Evolutionary conservation across 169 alveolate genomes (phyloP).

Genomic region (Plasmodium gallinaceum): DNA sequence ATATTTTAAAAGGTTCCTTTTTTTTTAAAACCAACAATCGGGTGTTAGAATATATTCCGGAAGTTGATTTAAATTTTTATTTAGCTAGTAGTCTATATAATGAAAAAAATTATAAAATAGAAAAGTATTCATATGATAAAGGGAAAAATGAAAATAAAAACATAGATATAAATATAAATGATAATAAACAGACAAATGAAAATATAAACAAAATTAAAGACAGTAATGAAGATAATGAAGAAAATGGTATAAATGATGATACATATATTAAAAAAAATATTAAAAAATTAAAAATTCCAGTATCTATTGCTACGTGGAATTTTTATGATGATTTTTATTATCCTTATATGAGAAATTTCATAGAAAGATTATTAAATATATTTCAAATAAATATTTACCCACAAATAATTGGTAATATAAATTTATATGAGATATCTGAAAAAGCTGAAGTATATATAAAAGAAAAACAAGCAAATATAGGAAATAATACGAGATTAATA

Average conservation of each 20-base stretch:
- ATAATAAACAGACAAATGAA: too few relatives aligned
- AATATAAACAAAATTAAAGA: neutral
- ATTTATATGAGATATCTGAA: conserved; percentile 65
- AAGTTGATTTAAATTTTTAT: conserved; percentile 63
- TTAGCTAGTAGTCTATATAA: conserved; percentile 73
- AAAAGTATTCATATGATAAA: neutral
- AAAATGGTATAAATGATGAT: neutral
- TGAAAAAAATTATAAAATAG: conserved; percentile 46
- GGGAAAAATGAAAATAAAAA: neutral
- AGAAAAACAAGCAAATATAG: neutral
- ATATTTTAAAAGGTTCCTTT: conserved; percentile 22
- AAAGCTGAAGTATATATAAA: conserved; percentile 16
- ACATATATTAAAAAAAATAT: neutral
- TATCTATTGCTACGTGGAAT: conserved; percentile 53
- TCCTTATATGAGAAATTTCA: conserved; percentile 61
- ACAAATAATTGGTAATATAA: conserved; percentile 29
- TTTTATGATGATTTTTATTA: conserved; percentile 61
- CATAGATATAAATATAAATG: neutral
- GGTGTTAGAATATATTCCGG: conserved; percentile 45
- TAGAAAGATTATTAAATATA: conserved; percentile 35
- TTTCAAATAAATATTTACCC: conserved; percentile 60
- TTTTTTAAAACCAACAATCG: conserved; percentile 6
- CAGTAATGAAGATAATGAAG: neutral
- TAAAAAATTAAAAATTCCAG: neutral
- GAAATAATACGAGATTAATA: conserved; percentile 16